Conservation (phyloP, 345 rosid genomes). For the Eucalyptus pauciflora region DNA sequence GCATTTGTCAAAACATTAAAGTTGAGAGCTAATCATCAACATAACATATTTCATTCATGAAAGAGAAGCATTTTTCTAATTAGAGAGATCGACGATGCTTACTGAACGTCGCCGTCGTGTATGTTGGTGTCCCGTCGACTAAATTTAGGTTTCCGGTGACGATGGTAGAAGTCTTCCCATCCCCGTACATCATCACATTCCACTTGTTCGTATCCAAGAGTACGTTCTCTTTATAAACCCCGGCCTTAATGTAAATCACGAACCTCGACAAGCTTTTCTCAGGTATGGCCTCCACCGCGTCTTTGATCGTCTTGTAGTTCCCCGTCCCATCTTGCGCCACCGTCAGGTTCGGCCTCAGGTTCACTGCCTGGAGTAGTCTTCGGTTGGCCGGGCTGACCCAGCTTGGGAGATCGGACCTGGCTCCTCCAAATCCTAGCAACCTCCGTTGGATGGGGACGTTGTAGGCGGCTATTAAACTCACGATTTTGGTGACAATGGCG, state of each 20-base stretch:
- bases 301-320: constrained; percentile 19
- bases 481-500: constrained; percentile 42
- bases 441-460: constrained; percentile 46
- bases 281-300: constrained; percentile 34
- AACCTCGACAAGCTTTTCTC: constrained; percentile 31
- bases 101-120: constrained; percentile 55
- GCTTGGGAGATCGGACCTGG: constrained; percentile 23
- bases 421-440: constrained; percentile 6
- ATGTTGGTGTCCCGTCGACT: constrained; percentile 40
- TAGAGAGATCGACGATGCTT: background rate
- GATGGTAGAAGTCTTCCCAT: constrained; percentile 39
- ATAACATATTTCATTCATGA: background rate
- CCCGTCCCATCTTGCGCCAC: constrained; percentile 65
- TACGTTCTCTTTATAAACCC: constrained; percentile 53
- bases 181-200: constrained; percentile 81
- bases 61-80: background rate
- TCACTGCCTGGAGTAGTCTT: constrained; percentile 30
- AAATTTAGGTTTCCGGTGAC: constrained; percentile 38
- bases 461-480: constrained; percentile 21
- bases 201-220: constrained; percentile 37
- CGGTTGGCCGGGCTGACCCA: constrained; percentile 41
- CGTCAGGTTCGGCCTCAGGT: constrained; percentile 15
- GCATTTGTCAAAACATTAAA: background rate
- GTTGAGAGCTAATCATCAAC: background rate
- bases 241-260: constrained; percentile 49